Conservation (phyloP, 1,139 yeast genomes). For the Candida pseudoviswanathii region DNA sequence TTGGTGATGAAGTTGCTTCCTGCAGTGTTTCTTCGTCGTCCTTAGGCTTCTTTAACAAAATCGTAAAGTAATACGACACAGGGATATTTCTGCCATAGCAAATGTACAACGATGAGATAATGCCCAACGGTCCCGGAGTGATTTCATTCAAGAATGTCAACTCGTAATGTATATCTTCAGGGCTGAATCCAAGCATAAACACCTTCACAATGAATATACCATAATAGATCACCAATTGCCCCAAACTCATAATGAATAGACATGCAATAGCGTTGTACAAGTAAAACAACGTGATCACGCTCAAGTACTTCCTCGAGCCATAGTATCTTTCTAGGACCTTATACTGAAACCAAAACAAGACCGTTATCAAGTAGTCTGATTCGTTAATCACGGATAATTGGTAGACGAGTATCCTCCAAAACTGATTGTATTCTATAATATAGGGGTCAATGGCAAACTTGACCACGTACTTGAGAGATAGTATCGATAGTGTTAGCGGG, state of each 20-base stretch:
- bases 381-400: slow-evolving; percentile 65
- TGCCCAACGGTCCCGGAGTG: slow-evolving; percentile 64
- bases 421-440: slow-evolving; percentile 60
- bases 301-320: slow-evolving; percentile 61
- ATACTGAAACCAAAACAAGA: slow-evolving; percentile 57
- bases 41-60: slow-evolving; percentile 35
- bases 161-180: slow-evolving; percentile 19
- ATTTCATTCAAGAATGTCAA: slow-evolving; percentile 39
- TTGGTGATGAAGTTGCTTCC: slow-evolving; percentile 7
- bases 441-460: slow-evolving; percentile 58
- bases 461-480: slow-evolving; percentile 58
- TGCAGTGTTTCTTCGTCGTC: slow-evolving; percentile 8
- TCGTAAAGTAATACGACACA: slow-evolving; percentile 57
- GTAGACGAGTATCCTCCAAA: slow-evolving; percentile 62
- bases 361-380: slow-evolving; percentile 59
- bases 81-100: slow-evolving; percentile 63
- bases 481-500: slow-evolving; percentile 57
- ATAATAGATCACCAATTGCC: slow-evolving; percentile 37
- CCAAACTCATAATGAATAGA: slow-evolving; percentile 38
- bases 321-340: slow-evolving; percentile 66
- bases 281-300: slow-evolving; percentile 35
- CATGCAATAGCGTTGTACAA: slow-evolving; percentile 38
- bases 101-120: slow-evolving; percentile 60
- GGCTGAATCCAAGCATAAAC: slow-evolving; percentile 14
- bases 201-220: slow-evolving; percentile 26